phyloP scores from a whole-genome alignment of 2,329 filamentous ascomycete genomes.

The Aspergillus novoparasiticus region DNA sequence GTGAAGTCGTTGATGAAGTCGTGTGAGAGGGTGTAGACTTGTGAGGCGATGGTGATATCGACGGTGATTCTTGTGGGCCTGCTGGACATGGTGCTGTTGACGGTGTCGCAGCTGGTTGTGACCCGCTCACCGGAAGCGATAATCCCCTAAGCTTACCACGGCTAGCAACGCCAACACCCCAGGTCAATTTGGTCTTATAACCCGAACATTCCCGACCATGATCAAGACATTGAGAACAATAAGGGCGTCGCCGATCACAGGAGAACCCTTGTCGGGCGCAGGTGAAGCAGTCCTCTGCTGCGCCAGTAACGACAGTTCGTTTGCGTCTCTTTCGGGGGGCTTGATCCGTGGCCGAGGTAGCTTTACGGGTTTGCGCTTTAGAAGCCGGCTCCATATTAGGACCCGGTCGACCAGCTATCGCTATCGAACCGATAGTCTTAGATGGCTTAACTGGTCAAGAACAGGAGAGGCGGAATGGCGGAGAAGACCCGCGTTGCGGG shows the following conservation, averaged over 20 bases:
- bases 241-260: constrained; percentile 89
- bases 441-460: not conserved
- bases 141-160: constrained; percentile 90
- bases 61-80: not conserved
- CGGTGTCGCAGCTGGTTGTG: constrained; percentile 35
- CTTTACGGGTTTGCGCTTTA: constrained; percentile 30
- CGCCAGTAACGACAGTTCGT: constrained; percentile 84
- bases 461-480: constrained; percentile 13
- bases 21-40: not conserved
- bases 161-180: constrained; percentile 94
- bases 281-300: constrained; percentile 91
- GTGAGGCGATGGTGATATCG: not conserved
- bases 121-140: constrained; percentile 66
- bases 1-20: not conserved
- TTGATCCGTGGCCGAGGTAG: constrained; percentile 25
- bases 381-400: constrained; percentile 25
- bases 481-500: constrained; percentile 22
- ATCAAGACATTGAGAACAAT: constrained; percentile 92
- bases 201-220: constrained; percentile 90
- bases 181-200: constrained; percentile 95
- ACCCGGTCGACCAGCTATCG: constrained; percentile 10
- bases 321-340: constrained; percentile 71
- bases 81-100: constrained; percentile 15
- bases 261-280: constrained; percentile 81
- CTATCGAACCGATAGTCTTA: constrained; percentile 8